Conservation (phyloP, 495 filamentous ascomycete species). For the Staphylotrichum longicolle region DNA sequence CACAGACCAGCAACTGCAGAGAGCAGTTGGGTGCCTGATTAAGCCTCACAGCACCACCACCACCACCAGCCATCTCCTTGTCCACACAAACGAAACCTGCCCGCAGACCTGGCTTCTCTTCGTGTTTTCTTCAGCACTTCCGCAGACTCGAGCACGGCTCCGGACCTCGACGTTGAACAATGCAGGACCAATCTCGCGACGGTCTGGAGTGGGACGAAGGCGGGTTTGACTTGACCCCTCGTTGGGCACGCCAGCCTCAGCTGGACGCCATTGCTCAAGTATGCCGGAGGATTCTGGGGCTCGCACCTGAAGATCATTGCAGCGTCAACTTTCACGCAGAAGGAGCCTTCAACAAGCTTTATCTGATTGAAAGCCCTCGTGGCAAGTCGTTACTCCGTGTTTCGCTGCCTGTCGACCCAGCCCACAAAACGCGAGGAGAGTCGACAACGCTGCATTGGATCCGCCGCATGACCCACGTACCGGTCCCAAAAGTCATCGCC, state of each 20-base stretch:
- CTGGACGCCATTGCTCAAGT: conserved; percentile 18
- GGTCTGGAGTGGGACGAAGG: conserved; percentile 7
- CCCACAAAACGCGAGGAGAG: conserved; percentile 53
- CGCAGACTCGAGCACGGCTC: too few relatives aligned
- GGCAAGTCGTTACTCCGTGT: conserved; percentile 30
- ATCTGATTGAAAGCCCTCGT: conserved; percentile 7
- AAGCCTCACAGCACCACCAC: too few relatives aligned
- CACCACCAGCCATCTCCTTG: too few relatives aligned
- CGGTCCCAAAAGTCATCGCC: conserved; percentile 49
- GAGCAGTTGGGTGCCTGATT: too few relatives aligned
- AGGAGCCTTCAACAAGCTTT: conserved; percentile 31
- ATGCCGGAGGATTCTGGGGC: conserved; percentile 20
- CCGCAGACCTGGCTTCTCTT: too few relatives aligned
- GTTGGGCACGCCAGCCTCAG: conserved; percentile 23
- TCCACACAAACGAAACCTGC: too few relatives aligned
- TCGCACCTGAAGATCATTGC: conserved; percentile 18
- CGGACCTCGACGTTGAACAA: too few relatives aligned
- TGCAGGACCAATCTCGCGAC: too few relatives aligned
- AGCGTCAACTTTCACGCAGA: conserved; percentile 21
- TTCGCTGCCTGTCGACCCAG: conserved; percentile 53
- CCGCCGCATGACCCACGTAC: conserved; percentile 45
- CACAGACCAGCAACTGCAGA: too few relatives aligned
- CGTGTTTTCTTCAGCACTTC: too few relatives aligned
- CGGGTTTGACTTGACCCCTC: not conserved
- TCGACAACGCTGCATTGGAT: conserved; percentile 55